Conservation (phyloP, 2,329 filamentous ascomycete genomes). For the Hypoxylon sp. region DNA sequence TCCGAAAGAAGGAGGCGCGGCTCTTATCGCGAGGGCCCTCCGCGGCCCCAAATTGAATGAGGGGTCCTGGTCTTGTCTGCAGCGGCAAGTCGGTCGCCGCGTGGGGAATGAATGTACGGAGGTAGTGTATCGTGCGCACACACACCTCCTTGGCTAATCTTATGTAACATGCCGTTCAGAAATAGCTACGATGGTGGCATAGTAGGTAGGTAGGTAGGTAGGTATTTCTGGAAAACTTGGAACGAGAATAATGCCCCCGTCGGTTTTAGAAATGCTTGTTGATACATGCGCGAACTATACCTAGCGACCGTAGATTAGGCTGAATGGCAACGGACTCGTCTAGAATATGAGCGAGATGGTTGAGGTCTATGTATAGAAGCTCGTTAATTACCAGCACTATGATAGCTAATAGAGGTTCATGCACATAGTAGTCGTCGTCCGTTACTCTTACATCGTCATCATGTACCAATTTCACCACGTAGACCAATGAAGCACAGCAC, state of each 20-base stretch:
- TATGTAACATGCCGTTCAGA: slow-evolving; percentile 34
- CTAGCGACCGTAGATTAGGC: slow-evolving; percentile 21
- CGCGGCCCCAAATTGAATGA: neutral
- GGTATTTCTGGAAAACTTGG: neutral
- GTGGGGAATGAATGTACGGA: slow-evolving; percentile 18
- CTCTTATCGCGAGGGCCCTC: slow-evolving; percentile 30
- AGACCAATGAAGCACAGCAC: neutral
- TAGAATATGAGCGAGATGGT: slow-evolving; percentile 8
- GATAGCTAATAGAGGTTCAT: neutral
- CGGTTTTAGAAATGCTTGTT: neutral
- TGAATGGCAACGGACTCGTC: slow-evolving; percentile 11
- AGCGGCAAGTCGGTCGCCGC: slow-evolving; percentile 9
- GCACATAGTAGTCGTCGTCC: neutral
- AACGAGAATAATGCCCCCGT: slow-evolving; percentile 7
- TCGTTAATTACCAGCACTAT: neutral
- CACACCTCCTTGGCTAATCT: slow-evolving; percentile 4
- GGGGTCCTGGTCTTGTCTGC: slow-evolving; percentile 21
- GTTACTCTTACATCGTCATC: neutral
- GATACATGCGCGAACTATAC: slow-evolving; percentile 1
- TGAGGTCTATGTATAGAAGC: neutral
- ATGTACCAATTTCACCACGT: slow-evolving; percentile 8
- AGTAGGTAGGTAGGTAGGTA: no score
- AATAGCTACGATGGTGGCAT: slow-evolving; percentile 11
- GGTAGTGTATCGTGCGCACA: neutral
- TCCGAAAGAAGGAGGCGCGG: slow-evolving; percentile 41